Base-by-base conservation (phyloP, 2,329 filamentous ascomycete species). In the Fusarium sulawesiense region DNA sequence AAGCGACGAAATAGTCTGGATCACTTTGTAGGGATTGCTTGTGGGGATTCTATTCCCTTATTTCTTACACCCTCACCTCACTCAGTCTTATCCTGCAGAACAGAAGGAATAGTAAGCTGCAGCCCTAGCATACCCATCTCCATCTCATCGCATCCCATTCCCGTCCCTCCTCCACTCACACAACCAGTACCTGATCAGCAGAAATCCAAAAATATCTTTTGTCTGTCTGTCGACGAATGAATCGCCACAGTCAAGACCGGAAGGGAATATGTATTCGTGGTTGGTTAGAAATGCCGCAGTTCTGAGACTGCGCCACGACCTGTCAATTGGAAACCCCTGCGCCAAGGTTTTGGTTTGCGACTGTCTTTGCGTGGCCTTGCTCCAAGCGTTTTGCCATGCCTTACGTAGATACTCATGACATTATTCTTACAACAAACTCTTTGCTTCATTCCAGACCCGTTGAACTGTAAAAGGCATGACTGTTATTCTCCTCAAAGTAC, bases 131-230 rank as follows among this genome's bases (percentile, higher is more conserved):
- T 14, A 7, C 6, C 29, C 29, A 30, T 37, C 30, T 21, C 30
- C 30, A 30, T 20, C 20, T n/a, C 10, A 45, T 37, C 37, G n/a
- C 56, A 53, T 64, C 44, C 59, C 58, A 46, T 57, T 64, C 42
- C 60, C 59, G 59, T 59, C 62, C 60, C 53, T 65, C 53, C 46
- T 65, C 53, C 46, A 64, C 42, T 40, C 34, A 48, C 41, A 20
- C 34, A 56, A 29, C 40, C 41, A 60, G 49, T 54, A 59, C 64
- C 60, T 47, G 60, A 66, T 70, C 66, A 66, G 51, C 66, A 54
- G 21, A 34, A 47, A 45, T 55, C 67, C 63, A 71, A 70, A 70
- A 70, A 70, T 68, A 70, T 61, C 50, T 55, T 16, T 30, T 46
- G 29, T 18, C 23, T 27, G 37, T 27, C 30, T 30, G 44, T 30